Base-by-base conservation (phyloP, 257 asterid genomes). In the Solanum chaucha region DNA sequence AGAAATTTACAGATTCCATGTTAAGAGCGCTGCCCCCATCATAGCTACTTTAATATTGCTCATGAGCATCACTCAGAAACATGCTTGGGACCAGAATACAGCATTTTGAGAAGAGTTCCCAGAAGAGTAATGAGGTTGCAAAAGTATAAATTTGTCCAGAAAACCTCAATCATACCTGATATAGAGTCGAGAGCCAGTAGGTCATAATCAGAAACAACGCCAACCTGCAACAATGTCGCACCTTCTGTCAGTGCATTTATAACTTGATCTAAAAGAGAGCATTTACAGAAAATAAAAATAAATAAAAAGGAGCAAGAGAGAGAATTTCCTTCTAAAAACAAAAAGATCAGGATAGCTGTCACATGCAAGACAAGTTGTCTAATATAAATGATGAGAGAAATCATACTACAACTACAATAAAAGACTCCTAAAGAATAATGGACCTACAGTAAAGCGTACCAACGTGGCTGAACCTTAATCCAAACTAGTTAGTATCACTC, bases 151-250 rank as follows among this genome's bases (percentile, higher is more conserved):
- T 65, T 85, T 85, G 65, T 64, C 41, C 83, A 40, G 46, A 82
- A 38, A 82, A 87, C 61, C 68, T 22, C 61, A 87, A 87, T 32
- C 34, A 55, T 94, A 96, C 98, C 98, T 93, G 98, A 96, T 88
- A 96, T 92, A 89, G 98, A 91, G 90, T 94, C 98, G 11, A 96
- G 96, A 35, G 98, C 98, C 93, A 96, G 90, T 86, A 96, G 87
- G 89, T 96, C 98, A 83, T 96, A 96, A 92, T 96, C 98, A 84
- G 98, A 96, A 89, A 96, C 95, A 89, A 96, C 98, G 32, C 98
- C 98, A 83, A 96, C 87, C 87, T 85, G 41, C 87, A 85, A 61
- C 41, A 85, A 55, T 38, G 78, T 14, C 5, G 34, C 81, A 40
- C 32, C 64, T 85, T 81, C 44, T 48, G 40, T 81, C 85, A 81